Percentiles rank a stretch among this genome's conserved stretches.
Conservation (phyloP, 768 basidiomycete species). For the Amanita polypyramis region DNA sequence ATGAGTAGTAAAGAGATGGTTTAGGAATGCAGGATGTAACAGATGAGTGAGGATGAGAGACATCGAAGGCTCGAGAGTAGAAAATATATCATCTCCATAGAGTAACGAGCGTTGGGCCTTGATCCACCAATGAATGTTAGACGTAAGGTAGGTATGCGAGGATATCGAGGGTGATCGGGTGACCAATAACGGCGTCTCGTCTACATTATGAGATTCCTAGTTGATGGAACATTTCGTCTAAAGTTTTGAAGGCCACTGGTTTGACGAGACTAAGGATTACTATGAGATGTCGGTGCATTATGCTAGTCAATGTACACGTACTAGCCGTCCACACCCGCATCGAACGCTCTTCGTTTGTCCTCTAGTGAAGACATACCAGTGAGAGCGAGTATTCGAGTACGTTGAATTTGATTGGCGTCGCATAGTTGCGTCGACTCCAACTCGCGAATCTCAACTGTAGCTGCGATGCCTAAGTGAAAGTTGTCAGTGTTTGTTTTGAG, state of each 20-base stretch:
- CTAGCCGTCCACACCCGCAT: slow-evolving; percentile 94
- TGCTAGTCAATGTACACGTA: slow-evolving; percentile 29
- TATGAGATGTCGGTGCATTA: slow-evolving; percentile 4
- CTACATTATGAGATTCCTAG: slow-evolving; percentile 37
- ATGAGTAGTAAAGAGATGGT: neutral
- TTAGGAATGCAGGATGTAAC: neutral
- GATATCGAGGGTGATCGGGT: neutral
- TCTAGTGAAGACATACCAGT: slow-evolving; percentile 92
- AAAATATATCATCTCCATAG: neutral
- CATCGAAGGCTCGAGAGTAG: slow-evolving; percentile 2
- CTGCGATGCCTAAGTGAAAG: slow-evolving; percentile 56
- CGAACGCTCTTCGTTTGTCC: slow-evolving; percentile 85
- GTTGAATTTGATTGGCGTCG: slow-evolving; percentile 39
- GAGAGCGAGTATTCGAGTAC: slow-evolving; percentile 69
- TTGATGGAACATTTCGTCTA: slow-evolving; percentile 76
- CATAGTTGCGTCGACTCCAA: slow-evolving; percentile 1
- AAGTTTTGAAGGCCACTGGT: slow-evolving; percentile 87
- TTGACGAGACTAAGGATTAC: slow-evolving; percentile 64
- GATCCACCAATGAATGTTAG: slow-evolving; percentile 2
- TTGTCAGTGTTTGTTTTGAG: neutral
- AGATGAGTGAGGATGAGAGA: neutral
- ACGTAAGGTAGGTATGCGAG: slow-evolving; percentile 1
- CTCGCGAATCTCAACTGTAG: slow-evolving; percentile 71
- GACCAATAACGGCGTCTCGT: neutral
- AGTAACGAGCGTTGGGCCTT: neutral